Conservation (phyloP, 164 flowering plant species). For the Stephania yunnanensis region DNA sequence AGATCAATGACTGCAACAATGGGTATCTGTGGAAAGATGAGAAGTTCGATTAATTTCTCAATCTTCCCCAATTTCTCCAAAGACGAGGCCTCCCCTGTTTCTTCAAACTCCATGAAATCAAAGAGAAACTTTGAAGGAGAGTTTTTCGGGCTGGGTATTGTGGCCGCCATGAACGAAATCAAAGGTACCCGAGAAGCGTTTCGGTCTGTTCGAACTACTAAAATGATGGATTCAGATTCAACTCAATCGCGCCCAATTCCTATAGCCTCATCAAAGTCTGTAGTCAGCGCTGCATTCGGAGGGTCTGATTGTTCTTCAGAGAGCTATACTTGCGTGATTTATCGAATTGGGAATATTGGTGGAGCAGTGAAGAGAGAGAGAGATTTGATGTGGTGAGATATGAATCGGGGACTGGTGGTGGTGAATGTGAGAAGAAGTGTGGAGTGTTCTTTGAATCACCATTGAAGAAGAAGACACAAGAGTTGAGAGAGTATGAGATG, state of each 20-base stretch:
- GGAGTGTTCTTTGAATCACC: conserved; percentile 26
- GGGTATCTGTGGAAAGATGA: conserved; percentile 17
- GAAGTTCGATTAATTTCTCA: conserved; percentile 21
- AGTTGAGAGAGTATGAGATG: conserved; percentile 10
- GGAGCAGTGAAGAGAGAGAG: conserved; percentile 28
- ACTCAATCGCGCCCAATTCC: conserved; percentile 40
- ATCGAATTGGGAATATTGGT: conserved; percentile 33
- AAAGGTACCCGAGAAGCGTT: conserved; percentile 12
- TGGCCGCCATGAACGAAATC: conserved; percentile 38
- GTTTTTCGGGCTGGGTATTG: conserved; percentile 44
- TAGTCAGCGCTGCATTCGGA: conserved; percentile 21
- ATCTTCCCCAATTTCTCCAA: conserved; percentile 25
- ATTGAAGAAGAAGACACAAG: neutral
- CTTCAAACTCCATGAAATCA: conserved; percentile 22
- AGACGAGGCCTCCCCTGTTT: neutral
- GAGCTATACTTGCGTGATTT: conserved; percentile 62
- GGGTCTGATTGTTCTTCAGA: conserved; percentile 34
- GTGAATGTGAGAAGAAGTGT: conserved; percentile 8
- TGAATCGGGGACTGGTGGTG: neutral
- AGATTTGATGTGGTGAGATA: conserved; percentile 26
- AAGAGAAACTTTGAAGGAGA: conserved; percentile 28
- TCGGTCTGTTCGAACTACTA: neutral
- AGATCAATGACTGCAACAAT: conserved; percentile 7
- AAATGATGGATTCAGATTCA: conserved; percentile 17
- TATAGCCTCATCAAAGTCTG: conserved; percentile 13